Conservation (phyloP, 1,284 basidiomycete genomes). For the Irpex rosettiformis region DNA sequence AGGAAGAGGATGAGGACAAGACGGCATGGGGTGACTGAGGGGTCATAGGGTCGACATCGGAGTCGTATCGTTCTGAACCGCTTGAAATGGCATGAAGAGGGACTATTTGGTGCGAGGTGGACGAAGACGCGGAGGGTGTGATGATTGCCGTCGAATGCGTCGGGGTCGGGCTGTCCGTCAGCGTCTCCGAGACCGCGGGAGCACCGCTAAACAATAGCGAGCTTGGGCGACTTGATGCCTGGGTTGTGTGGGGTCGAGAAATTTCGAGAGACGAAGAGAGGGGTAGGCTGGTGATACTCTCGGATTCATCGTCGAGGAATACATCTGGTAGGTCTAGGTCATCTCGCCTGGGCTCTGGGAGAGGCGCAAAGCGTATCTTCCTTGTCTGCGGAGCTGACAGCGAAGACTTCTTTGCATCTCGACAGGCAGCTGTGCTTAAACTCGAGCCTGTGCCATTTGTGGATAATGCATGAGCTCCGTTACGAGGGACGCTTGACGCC, state of each 20-base stretch:
- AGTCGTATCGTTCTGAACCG: slow-evolving; percentile 10
- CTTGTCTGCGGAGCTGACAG: slow-evolving; percentile 30
- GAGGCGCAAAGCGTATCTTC: slow-evolving; percentile 60
- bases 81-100: not conserved
- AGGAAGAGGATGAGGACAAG: slow-evolving; percentile 15
- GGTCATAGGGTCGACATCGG: slow-evolving; percentile 14
- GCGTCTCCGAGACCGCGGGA: slow-evolving; percentile 3
- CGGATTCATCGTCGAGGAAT: slow-evolving; percentile 28
- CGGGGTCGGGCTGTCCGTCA: slow-evolving; percentile 10
- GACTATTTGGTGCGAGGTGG: not conserved
- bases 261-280: slow-evolving; percentile 12
- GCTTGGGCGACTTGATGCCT: slow-evolving; percentile 4
- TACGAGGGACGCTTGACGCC: slow-evolving; percentile 15
- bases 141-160: slow-evolving; percentile 16
- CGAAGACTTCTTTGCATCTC: slow-evolving; percentile 14
- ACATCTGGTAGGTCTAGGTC: slow-evolving; percentile 34
- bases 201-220: slow-evolving; percentile 8
- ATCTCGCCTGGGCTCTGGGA: slow-evolving; percentile 66
- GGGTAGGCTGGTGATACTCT: slow-evolving; percentile 13
- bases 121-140: not conserved
- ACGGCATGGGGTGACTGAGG: slow-evolving; percentile 7
- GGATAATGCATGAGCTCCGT: slow-evolving; percentile 11
- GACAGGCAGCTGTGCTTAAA: slow-evolving; percentile 4
- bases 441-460: slow-evolving; percentile 12
- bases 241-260: slow-evolving; percentile 15